phyloP scores from a whole-genome alignment of 768 basidiomycete species.

The Kwoniella dendrophila region DNA sequence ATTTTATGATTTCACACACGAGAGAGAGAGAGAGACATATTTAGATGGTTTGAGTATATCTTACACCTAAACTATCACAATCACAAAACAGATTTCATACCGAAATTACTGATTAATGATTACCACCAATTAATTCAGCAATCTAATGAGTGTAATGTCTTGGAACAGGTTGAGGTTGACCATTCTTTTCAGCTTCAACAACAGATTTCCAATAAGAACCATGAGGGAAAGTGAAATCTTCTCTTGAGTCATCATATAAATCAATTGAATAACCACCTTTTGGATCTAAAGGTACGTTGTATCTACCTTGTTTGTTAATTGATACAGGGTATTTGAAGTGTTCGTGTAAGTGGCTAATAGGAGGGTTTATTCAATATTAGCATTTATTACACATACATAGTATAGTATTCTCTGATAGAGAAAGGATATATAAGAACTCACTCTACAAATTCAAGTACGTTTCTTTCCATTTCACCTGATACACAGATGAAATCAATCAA shows the following conservation, averaged over 20 bases:
- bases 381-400: constrained; percentile 57
- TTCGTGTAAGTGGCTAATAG: constrained; percentile 74
- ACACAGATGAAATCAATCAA: constrained; percentile 92
- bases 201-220: constrained; percentile 73
- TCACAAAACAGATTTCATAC: too few species aligned
- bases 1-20: too few species aligned
- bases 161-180: constrained; percentile 24
- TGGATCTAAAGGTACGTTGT: constrained; percentile 78
- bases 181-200: constrained; percentile 33
- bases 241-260: constrained; percentile 79
- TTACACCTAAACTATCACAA: too few species aligned
- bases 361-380: constrained; percentile 59
- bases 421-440: constrained; percentile 21
- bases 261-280: constrained; percentile 82
- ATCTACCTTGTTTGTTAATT: constrained; percentile 80
- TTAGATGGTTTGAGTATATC: too few species aligned
- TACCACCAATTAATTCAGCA: too few species aligned
- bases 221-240: constrained; percentile 80
- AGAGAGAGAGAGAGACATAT: too few species aligned
- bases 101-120: too few species aligned
- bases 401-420: neutral
- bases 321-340: constrained; percentile 87
- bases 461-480: constrained; percentile 88
- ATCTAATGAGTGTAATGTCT: too few species aligned
- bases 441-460: constrained; percentile 70